Conservation (phyloP, 208 protist genomes). For the Trypanosoma cruzi region DNA sequence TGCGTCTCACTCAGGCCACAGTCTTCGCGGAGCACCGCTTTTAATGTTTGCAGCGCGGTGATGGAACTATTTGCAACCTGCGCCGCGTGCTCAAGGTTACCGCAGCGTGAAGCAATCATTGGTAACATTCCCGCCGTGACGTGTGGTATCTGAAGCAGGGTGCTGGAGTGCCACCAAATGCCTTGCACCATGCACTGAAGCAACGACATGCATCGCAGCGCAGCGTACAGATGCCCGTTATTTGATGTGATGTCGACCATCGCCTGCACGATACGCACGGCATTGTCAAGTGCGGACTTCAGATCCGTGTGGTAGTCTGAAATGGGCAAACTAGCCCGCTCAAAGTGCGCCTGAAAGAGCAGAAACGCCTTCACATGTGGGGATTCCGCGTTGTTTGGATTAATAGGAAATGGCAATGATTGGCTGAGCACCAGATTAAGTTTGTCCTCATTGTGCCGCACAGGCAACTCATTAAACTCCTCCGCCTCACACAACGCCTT, state of each 20-base stretch:
- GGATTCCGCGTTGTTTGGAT: slow-evolving; percentile 75
- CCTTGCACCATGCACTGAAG: slow-evolving; percentile 96
- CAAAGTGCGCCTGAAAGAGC: slow-evolving; percentile 98
- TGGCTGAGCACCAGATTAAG: slow-evolving; percentile 92
- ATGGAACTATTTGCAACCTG: slow-evolving; percentile 80
- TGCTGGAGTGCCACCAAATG: slow-evolving; percentile 82
- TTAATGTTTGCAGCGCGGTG: slow-evolving; percentile 39
- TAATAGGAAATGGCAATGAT: slow-evolving; percentile 69
- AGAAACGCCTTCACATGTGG: slow-evolving; percentile 97
- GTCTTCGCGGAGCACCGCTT: slow-evolving; percentile 51
- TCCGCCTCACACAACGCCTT: slow-evolving; percentile 89
- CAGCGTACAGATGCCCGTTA: slow-evolving; percentile 89
- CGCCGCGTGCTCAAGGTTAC: slow-evolving; percentile 54
- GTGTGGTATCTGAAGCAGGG: slow-evolving; percentile 90
- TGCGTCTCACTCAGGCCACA: slow-evolving; percentile 50
- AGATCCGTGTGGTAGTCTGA: slow-evolving; percentile 98
- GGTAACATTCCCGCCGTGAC: slow-evolving; percentile 75
- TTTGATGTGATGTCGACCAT: slow-evolving; percentile 97
- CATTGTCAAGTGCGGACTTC: slow-evolving; percentile 97
- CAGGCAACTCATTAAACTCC: slow-evolving; percentile 97
- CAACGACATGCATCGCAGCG: slow-evolving; percentile 92
- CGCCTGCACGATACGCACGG: slow-evolving; percentile 95
- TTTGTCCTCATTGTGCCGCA: slow-evolving; percentile 99
- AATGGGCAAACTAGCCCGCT: slow-evolving; percentile 92
- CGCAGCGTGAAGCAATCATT: slow-evolving; percentile 49